Base-by-base conservation (phyloP, 768 basidiomycete genomes). In the Filobasidium floriforme region DNA sequence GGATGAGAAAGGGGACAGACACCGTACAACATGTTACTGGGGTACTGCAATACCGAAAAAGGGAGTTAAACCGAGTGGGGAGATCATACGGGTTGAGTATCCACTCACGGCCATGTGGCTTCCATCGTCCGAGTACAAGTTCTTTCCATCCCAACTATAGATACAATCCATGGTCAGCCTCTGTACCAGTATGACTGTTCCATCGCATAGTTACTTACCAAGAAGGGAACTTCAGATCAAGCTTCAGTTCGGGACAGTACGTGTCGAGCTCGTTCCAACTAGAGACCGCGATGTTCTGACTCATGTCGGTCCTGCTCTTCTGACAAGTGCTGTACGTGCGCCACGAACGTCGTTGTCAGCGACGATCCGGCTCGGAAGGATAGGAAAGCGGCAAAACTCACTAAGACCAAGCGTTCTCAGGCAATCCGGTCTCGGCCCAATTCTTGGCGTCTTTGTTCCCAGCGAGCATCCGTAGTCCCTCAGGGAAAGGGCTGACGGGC, bases 381-480 rank as follows among this genome's bases (percentile, higher is more conserved):
- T 5, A 6, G 29, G 37, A 6, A 55, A 40, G 28, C n/a, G 44
- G 11, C 11, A 44, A 44, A 60, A 57, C 64, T 49, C 7, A 65
- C 64, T 65, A 65, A 43, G 29, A 29, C 26, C 59, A 32, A 51
- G 57, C 64, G 18, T 41, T 41, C n/a, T 32, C 4, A 7, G 62
- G 59, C n/a, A 65, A 28, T 5, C 68, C 68, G 12, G 68, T 57
- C 7, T 68, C 60, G 14, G 68, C 69, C 10, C 61, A 51, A 22
- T 67, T 52, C 41, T 74, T 74, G 51, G 68, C 66, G 43, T 64
- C 72, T 15, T 72, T 73, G 62, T 75, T 69, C 26, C 76, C 76
- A 24, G 62, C 67, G 1, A 77, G 63, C 66, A 76, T 75, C 37
- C 71, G 67, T 18, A 77, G 69, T 49, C 76, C 76, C 40, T 73